Evolutionary conservation across 768 basidiomycete species (phyloP), one percentile per base, ranked within the genome.

Genomic region (Aureoboletus auriporus): DNA sequence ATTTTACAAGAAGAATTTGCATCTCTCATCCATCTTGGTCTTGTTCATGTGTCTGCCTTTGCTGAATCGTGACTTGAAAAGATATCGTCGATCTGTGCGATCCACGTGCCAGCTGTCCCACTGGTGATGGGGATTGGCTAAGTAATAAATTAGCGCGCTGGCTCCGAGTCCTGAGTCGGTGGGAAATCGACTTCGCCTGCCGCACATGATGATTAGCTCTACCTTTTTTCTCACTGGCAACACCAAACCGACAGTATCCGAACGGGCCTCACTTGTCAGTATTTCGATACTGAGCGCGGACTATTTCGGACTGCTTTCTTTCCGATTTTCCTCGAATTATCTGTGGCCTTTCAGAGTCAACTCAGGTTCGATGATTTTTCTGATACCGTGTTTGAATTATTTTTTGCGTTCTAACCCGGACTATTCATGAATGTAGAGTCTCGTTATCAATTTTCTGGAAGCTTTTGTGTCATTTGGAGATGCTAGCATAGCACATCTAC

Each of bases 141-240:
- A 23, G 20, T 23, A 23, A 23, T 23, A 23, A 23, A 23, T 23
- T 23, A 23, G 20, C 20, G 39, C 42, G 55, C 34, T 49, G 39
- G 44, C 48, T 23, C 4, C 47, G 44, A 26, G 28, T 23, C 39
- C 35, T 34, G 41, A 33, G 47, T 60, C 50, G 54, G 58, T 56
- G 56, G 56, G 54, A 64, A 62, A 52, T 44, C 48, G 33, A 34
- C 39, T 37, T 26, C 36, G 39, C 43, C 34, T 47, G 43, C 54
- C 34, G 39, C 20, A 42, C 42, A 20, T 50, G 41, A 45, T 29
- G 41, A 45, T 29, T 36, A n/a, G 16, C 41, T 42, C 51, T 10
- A 17, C 42, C 11, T 41, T 40, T 23, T 56, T 51, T 35, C 50
- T 38, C 44, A 23, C 20, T 23, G 20, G 4, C 20, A 26, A 12